Percentiles rank a stretch among this genome's conserved stretches.
phyloP scores from a whole-genome alignment of 495 filamentous ascomycete species.

The Neurospora sp. region DNA sequence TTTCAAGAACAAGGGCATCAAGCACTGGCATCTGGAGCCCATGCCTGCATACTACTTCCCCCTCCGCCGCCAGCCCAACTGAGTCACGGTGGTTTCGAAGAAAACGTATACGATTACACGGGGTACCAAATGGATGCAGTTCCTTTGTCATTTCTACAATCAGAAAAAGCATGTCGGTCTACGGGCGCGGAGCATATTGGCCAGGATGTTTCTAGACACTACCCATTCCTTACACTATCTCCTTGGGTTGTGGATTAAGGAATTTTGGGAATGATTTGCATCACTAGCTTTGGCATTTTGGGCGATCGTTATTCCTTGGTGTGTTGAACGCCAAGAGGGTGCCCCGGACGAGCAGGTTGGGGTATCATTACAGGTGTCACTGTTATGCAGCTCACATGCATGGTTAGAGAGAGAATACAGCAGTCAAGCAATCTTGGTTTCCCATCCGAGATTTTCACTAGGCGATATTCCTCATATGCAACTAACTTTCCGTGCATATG shows the following conservation, averaged over 20 bases:
- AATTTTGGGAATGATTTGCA: not conserved
- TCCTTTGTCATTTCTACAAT: not conserved
- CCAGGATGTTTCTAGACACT: not conserved
- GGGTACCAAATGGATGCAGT: not conserved
- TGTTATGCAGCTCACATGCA: not conserved
- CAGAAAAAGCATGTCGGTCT: not conserved
- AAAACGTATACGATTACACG: not conserved
- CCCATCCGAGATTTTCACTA: not conserved
- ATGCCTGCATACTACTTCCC: constrained; percentile 42
- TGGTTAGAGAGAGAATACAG: not conserved
- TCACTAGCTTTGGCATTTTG: not conserved
- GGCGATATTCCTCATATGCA: no score
- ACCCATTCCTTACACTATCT: not conserved
- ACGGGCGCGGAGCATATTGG: not conserved
- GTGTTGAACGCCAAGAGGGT: not conserved
- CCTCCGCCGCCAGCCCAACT: constrained; percentile 39
- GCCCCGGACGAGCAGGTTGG: not conserved
- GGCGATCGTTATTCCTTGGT: not conserved
- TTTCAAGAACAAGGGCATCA: constrained; percentile 29
- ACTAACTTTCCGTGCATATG: no score
- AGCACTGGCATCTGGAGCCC: constrained; percentile 41
- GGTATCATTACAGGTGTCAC: not conserved
- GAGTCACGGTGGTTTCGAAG: constrained; percentile 1
- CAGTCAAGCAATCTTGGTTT: not conserved
- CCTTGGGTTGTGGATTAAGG: not conserved